Conservation (phyloP, 192 early-diverging fungal species). For the Coemansia sp. region DNA sequence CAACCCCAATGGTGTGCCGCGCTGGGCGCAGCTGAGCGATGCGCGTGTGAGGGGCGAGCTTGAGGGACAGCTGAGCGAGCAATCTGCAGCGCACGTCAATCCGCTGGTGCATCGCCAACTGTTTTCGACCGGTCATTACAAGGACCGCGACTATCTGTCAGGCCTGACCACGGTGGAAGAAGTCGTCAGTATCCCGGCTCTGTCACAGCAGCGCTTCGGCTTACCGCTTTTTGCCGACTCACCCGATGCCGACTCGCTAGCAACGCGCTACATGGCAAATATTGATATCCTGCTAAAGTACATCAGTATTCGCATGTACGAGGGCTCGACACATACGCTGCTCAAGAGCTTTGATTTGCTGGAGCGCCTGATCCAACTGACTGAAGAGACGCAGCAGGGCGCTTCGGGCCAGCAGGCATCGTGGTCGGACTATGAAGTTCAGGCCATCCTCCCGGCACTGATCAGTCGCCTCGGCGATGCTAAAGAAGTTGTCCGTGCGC, state of each 20-base stretch:
- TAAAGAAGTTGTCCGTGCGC: slow-evolving; percentile 75
- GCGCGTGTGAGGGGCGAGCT: slow-evolving; percentile 28
- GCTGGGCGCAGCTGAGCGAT: slow-evolving; percentile 46
- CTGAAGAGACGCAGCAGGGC: slow-evolving; percentile 60
- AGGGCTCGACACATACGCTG: slow-evolving; percentile 85
- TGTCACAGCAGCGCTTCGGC: slow-evolving; percentile 36
- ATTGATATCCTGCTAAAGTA: slow-evolving; percentile 83
- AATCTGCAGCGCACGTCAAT: slow-evolving; percentile 60
- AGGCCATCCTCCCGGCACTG: slow-evolving; percentile 65
- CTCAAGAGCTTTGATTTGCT: slow-evolving; percentile 80
- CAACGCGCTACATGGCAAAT: slow-evolving; percentile 62
- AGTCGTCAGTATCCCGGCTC: slow-evolving; percentile 50
- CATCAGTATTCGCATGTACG: slow-evolving; percentile 83
- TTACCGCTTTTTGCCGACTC: slow-evolving; percentile 30
- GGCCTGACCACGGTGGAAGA: slow-evolving; percentile 70
- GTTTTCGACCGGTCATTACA: slow-evolving; percentile 83
- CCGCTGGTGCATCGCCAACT: slow-evolving; percentile 56
- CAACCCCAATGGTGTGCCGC: slow-evolving; percentile 62
- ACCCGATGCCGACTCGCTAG: slow-evolving; percentile 53
- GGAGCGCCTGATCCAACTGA: slow-evolving; percentile 64
- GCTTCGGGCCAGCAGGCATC: slow-evolving; percentile 7
- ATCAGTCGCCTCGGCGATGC: slow-evolving; percentile 72
- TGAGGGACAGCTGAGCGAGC: slow-evolving; percentile 54
- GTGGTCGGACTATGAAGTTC: slow-evolving; percentile 79
- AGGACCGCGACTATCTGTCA: slow-evolving; percentile 73